These are phyloP conservation scores for Termitomyces sp. DNA, from an alignment of 768 basidiomycete species.

Conservation along the genomic window DNA sequence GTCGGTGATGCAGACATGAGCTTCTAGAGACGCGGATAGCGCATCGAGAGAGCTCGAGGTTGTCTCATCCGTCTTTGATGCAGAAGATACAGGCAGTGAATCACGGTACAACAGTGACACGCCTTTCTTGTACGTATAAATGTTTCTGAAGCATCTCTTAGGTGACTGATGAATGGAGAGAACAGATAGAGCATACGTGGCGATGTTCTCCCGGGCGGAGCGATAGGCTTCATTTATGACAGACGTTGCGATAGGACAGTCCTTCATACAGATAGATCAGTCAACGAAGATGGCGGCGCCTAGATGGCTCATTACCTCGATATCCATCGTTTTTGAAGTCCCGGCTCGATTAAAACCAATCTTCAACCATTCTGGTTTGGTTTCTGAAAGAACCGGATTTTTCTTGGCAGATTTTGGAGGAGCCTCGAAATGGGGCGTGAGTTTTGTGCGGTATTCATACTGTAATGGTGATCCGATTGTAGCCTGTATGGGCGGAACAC, in stretches of 20 bases:
- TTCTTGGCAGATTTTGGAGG: slow-evolving; percentile 43
- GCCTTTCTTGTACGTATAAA: slow-evolving; percentile 76
- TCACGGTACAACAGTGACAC: slow-evolving; percentile 91
- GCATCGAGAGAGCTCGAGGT: slow-evolving; percentile 26
- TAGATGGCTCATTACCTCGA: slow-evolving; percentile 58
- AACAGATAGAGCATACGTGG: slow-evolving; percentile 43
- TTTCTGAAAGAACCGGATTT: slow-evolving; percentile 16
- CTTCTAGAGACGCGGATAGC: slow-evolving; percentile 35
- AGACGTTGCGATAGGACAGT: slow-evolving; percentile 87
- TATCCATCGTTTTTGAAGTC: slow-evolving; percentile 74
- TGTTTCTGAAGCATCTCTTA: slow-evolving; percentile 47
- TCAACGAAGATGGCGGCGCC: not conserved
- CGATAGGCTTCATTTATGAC: slow-evolving; percentile 67
- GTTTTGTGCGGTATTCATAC: slow-evolving; percentile 93
- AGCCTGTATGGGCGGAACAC: slow-evolving; percentile 60
- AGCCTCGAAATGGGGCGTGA: slow-evolving; percentile 93
- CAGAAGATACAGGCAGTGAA: slow-evolving; percentile 40
- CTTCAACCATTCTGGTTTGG: slow-evolving; percentile 62
- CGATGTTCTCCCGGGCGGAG: slow-evolving; percentile 58
- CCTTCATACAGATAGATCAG: slow-evolving; percentile 36
- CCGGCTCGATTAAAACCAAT: slow-evolving; percentile 90
- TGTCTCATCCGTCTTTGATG: slow-evolving; percentile 13
- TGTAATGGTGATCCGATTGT: slow-evolving; percentile 88
- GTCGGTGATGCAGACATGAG: slow-evolving; percentile 79
- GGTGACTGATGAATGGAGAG: not conserved